phyloP scores from a whole-genome alignment of 2,329 filamentous ascomycete genomes.

The Talaromyces sp. region DNA sequence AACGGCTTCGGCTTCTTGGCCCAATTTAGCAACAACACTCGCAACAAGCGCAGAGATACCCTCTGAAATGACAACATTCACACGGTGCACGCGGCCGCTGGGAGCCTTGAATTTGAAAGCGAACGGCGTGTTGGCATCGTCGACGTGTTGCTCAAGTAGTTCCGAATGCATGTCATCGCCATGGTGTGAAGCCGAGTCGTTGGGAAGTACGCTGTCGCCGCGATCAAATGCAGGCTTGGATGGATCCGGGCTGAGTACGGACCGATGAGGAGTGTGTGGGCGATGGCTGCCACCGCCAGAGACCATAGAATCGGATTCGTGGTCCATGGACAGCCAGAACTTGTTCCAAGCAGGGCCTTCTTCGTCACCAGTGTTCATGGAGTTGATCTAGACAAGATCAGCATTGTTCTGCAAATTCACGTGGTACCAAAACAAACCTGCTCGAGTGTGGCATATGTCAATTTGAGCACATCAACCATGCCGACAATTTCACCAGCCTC shows the following conservation, averaged over 20 bases:
- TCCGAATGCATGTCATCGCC: slow-evolving; percentile 75
- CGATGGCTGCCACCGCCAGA: slow-evolving; percentile 84
- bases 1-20: slow-evolving; percentile 75
- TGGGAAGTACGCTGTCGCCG: slow-evolving; percentile 82
- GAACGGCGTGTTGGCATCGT: slow-evolving; percentile 69
- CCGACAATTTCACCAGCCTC: slow-evolving; percentile 94
- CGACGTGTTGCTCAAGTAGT: slow-evolving; percentile 54
- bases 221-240: slow-evolving; percentile 63
- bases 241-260: slow-evolving; percentile 77
- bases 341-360: slow-evolving; percentile 99
- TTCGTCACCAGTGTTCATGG: slow-evolving; percentile 81
- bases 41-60: slow-evolving; percentile 77
- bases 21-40: slow-evolving; percentile 79
- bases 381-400: slow-evolving; percentile 63
- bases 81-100: slow-evolving; percentile 85
- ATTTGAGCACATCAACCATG: slow-evolving; percentile 98
- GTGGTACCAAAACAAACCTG: slow-evolving; percentile 58
- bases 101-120: slow-evolving; percentile 99
- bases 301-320: slow-evolving; percentile 93
- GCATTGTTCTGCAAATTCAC: not conserved
- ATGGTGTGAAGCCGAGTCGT: slow-evolving; percentile 91
- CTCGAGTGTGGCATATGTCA: slow-evolving; percentile 96
- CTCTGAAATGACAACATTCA: slow-evolving; percentile 78
- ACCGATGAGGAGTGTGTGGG: slow-evolving; percentile 66
- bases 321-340: slow-evolving; percentile 95